Base-by-base conservation (phyloP, 2,329 filamentous ascomycete genomes). In the Tolypocladium guangdongense region DNA sequence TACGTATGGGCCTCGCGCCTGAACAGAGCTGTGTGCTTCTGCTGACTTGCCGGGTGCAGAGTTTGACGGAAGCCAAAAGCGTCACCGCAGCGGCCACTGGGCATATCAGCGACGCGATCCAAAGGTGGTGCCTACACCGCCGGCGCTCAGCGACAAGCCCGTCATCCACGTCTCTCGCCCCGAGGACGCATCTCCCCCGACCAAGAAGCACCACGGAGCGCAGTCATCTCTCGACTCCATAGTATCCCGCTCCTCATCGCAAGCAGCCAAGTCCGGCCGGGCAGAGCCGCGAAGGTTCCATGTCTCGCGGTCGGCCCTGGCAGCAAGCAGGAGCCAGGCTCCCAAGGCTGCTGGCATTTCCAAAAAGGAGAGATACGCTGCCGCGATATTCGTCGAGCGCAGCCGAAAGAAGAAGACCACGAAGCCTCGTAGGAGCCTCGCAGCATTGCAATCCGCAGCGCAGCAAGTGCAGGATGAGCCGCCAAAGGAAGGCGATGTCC, bases 381-480 rank as follows among this genome's bases (percentile, higher is more conserved):
- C 75, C n/a, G 72, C 78, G 8, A 67, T 82, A 2, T 83, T 83
- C 55, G 72, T 83, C 4, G 80, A 83, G 63, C 74, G 77, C 12
- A 74, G 70, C 48, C 70, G 71, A 49, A 73, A 63, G 58, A 74
- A 62, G 62, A 68, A 62, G 24, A 53, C 55, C 14, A 56, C 64
- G 48, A 57, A 49, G 36, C 39, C 53, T 16, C 59, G 58, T 7
- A 52, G 54, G 30, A 59, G 51, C 38, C 54, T 65, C 32, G 57
- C 61, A 18, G 56, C 58, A 4, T 57, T 55, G 37, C 53, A 55
- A 32, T 41, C 38, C 5, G 41, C 35, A 7, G 14, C 30, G 2
- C 43, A 30, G 43, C 50, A 54, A 46, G 36, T 45, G 12, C 33
- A 49, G 7, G 20, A 49, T 24, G 51, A 55, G 7, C 27, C 52